Evolutionary conservation across 2,329 filamentous ascomycete species (phyloP).

Genomic region (Aspergillus fijiensis): DNA sequence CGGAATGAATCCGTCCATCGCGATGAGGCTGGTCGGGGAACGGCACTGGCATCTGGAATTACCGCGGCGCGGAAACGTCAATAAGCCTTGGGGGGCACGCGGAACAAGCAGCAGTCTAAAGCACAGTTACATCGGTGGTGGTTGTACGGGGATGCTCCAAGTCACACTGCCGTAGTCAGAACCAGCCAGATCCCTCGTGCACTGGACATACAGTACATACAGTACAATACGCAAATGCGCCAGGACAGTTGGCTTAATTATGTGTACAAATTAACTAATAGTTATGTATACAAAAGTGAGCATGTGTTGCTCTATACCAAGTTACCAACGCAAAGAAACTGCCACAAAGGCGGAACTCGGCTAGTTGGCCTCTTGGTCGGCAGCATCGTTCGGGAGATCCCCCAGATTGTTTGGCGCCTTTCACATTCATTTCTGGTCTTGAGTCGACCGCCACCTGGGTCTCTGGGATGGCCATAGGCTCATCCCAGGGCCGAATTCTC

Average conservation of each 20-base stretch:
- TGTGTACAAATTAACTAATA: too few relatives aligned
- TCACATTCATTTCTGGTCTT: constrained; percentile 5
- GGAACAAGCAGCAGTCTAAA: not conserved
- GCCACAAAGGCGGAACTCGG: constrained; percentile 27
- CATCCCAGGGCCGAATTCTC: constrained; percentile 18
- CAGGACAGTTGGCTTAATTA: too few relatives aligned
- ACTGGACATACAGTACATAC: too few relatives aligned
- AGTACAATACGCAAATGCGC: too few relatives aligned
- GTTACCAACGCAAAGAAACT: not conserved
- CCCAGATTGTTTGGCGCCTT: constrained; percentile 15
- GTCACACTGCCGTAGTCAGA: not conserved
- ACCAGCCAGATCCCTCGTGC: not conserved
- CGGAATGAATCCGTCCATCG: not conserved
- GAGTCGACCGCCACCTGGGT: constrained; percentile 14
- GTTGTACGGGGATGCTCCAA: not conserved
- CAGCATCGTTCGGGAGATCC: constrained; percentile 26
- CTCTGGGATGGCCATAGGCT: constrained; percentile 12
- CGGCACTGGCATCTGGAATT: not conserved
- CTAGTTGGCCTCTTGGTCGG: constrained; percentile 18
- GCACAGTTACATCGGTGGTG: not conserved
- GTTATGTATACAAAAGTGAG: not conserved
- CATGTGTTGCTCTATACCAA: not conserved
- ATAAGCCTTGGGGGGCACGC: not conserved
- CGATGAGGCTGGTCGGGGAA: not conserved
- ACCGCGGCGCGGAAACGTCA: not conserved